A percentile compares a stretch with the other conserved stretches of the same genome.
Evolutionary conservation across 73 alveolate species (phyloP).

Genomic region (Paraurostyla sp.): DNA sequence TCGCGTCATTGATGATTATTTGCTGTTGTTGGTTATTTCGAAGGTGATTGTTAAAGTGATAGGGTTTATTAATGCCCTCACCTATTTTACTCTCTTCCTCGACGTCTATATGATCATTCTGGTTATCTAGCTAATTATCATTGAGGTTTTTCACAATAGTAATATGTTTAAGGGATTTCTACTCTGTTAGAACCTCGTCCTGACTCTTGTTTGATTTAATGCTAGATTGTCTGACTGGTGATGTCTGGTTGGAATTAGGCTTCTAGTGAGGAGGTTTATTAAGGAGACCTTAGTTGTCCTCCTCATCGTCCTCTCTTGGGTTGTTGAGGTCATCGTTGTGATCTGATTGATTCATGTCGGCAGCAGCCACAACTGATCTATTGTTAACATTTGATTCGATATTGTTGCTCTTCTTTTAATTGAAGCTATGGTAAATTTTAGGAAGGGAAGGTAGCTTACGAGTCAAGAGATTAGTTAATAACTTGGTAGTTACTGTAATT

Average conservation of each 20-base stretch:
- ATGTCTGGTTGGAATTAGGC: no score
- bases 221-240: no score
- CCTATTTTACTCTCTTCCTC: background rate
- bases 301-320: no score
- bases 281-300: background rate
- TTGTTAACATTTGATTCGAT: no score
- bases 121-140: background rate
- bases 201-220: no score
- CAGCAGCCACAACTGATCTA: background rate
- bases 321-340: background rate
- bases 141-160: no score
- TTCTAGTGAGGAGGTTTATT: background rate
- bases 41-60: background rate
- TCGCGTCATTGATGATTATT: no score
- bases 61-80: background rate
- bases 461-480: background rate
- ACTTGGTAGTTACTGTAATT: no score
- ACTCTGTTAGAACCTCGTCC: background rate
- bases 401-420: no score
- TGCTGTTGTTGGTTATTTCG: no score
- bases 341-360: constrained; percentile 13
- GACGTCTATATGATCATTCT: background rate
- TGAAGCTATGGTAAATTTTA: background rate
- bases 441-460: background rate
- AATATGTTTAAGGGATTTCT: background rate